These are phyloP conservation scores for Alternaria arbusti DNA, from an alignment of 2,329 filamentous ascomycete species.

Conservation along the genomic window DNA sequence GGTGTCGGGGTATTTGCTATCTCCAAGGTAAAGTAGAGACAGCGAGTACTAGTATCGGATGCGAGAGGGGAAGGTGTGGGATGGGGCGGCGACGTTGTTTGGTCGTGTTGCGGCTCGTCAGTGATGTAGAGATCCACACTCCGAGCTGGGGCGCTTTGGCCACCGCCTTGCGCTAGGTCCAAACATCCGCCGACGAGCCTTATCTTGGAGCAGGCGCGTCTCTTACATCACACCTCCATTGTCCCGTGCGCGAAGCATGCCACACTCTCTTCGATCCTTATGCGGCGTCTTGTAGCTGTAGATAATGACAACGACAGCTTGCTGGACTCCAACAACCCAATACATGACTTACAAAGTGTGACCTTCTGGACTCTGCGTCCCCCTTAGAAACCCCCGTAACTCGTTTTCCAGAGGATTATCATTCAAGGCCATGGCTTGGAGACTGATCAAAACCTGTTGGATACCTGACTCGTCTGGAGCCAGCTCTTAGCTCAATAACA, in stretches of 20 bases:
- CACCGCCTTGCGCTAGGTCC: slow-evolving; percentile 10
- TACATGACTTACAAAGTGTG: neutral
- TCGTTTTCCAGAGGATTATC: slow-evolving; percentile 61
- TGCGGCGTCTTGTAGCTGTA: neutral
- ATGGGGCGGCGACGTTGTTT: slow-evolving; percentile 20
- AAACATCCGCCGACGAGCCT: slow-evolving; percentile 21
- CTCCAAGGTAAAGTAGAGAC: neutral
- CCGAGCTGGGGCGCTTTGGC: slow-evolving; percentile 12
- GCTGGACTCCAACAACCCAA: neutral
- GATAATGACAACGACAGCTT: neutral
- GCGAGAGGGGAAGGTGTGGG: neutral
- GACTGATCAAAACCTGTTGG: slow-evolving; percentile 58
- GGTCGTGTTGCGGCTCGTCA: slow-evolving; percentile 22
- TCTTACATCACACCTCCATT: neutral
- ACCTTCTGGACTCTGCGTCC: neutral
- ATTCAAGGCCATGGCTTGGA: slow-evolving; percentile 63
- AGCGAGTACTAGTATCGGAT: neutral
- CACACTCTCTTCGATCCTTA: neutral
- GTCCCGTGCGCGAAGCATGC: neutral
- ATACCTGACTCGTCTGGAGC: slow-evolving; percentile 53
- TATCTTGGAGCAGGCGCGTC: neutral
- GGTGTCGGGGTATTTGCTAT: neutral
- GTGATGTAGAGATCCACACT: slow-evolving; percentile 23
- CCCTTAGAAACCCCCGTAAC: slow-evolving; percentile 44
- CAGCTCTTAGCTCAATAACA: no score